Evolutionary conservation across 75 land plant genomes (phyloP), one percentile per base, ranked within the genome.

Genomic region (Gnetum montanum): DNA sequence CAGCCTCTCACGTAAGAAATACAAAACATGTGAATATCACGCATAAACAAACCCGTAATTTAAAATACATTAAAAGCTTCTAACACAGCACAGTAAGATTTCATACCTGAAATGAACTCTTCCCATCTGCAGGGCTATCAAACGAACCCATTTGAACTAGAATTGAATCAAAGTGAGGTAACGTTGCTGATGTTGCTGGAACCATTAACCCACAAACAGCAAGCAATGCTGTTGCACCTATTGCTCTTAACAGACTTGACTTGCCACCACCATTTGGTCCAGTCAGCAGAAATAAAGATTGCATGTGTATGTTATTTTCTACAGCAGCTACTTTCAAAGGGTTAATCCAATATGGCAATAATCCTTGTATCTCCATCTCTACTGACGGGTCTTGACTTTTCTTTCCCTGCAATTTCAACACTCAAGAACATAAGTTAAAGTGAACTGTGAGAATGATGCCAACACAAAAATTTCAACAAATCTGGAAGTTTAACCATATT

Each of bases 221-320:
- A 64, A 94, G 85, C 49, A 94, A 58, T 47, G 98, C 58, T 37
- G 96, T 90, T 25, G 98, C 98, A 83, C 96, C 78, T 31, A 94
- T 70, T n/a, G 96, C 82, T 61, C 98, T 64, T 33, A 94, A 79
- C 11, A 94, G 47, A 60, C 98, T 94, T 31, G 98, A 94, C 73
- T 94, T 94, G 29, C 98, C 98, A 62, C 98, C 98, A 11, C 98
- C 98, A 73, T 93, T 93, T 13, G 98, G 98, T 8, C 98, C 98
- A 23, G 98, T 89, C 31, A 93, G 69, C 62, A 93, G 81, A 71
- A 82, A 79, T 18, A 93, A 56, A 45, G 96, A 93, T 26, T 62
- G 56, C 98, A 93, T 85, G 34, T 74, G 70, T 0, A 93, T 64
- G 1, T 73, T 72, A 54, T 89, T 93, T n/a, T 49, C 66, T 18